Base-by-base conservation (phyloP, 2,329 filamentous ascomycete species). In the Aureobasidium leucospermi region DNA sequence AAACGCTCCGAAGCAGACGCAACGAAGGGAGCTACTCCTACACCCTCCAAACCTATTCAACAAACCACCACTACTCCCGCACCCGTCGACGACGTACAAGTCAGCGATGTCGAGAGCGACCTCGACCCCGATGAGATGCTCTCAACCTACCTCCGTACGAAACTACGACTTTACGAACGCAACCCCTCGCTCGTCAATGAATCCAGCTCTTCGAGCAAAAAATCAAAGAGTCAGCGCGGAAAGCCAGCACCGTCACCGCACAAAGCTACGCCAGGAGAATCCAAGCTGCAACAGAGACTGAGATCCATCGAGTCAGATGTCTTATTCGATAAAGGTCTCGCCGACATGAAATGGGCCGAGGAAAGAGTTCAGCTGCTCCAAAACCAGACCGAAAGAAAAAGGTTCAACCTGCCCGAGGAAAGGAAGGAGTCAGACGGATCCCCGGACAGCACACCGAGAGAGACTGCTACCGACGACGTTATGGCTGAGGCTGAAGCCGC, bases 111-210 rank as follows among this genome's bases (percentile, higher is more conserved):
- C 5, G 78, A 78, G 23, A 79, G 77, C 62, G 78, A 80, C 61
- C 64, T 78, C 3, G 78, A 80, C 41, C 74, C 76, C 3, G 77
- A 80, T 39, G 74, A 79, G 60, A 71, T 80, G 16, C 78, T 92
- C 29, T 85, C 89, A 1, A 83, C 85, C 61, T 97, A 93, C 72
- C 67, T 99, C 19, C 83, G 86, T 15, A 82, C 89, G 16, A 92
- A 90, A 72, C 77, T 81, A 10, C 73, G 71, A 48, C 66, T 80
- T 2, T 80, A 74, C 63, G 71, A 76, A 45, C 67, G 78, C n/a
- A 71, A 77, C 51, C 77, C 78, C 4, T 57, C 86, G 79, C 63
- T 77, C 87, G n/a, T 88, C 85, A 71, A 78, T 36, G 63, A 67
- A 23, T 13, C 28, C 7, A 23, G 28, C 28, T 19, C 43, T 59